phyloP scores from a whole-genome alignment of 345 rosid species.

The Eutrema japonicum region DNA sequence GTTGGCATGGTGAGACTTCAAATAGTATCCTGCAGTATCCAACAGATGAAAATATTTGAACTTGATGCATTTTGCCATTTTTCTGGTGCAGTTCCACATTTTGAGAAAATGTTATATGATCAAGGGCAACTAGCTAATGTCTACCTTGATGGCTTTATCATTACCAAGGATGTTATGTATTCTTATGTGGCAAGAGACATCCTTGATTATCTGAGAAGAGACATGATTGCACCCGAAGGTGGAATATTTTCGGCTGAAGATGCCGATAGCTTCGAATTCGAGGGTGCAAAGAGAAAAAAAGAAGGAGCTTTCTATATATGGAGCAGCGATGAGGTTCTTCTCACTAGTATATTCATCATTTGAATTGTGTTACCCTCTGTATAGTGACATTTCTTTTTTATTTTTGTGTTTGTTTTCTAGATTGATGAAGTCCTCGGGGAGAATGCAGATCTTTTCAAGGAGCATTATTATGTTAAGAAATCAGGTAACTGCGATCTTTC shows the following conservation, averaged over 20 bases:
- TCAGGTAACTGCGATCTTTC: conserved; percentile 91
- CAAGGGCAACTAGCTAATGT: conserved; percentile 86
- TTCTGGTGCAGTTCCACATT: conserved; percentile 85
- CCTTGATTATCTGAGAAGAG: conserved; percentile 90
- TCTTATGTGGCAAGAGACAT: conserved; percentile 67
- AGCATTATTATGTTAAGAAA: conserved; percentile 76
- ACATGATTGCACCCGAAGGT: conserved; percentile 83
- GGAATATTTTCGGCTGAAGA: conserved; percentile 94
- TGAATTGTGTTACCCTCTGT: neutral
- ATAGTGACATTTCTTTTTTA: neutral
- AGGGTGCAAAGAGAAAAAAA: conserved; percentile 63
- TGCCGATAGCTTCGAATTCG: conserved; percentile 80
- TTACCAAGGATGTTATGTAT: conserved; percentile 67
- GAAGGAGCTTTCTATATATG: conserved; percentile 92
- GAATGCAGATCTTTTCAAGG: conserved; percentile 73
- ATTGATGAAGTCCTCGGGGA: conserved; percentile 78
- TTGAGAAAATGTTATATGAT: conserved; percentile 96
- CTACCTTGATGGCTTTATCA: conserved; percentile 77
- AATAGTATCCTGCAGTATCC: neutral
- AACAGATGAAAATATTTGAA: conserved; percentile 7
- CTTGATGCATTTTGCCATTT: neutral
- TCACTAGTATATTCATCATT: conserved; percentile 9
- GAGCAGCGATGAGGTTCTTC: conserved; percentile 76
- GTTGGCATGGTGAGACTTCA: conserved; percentile 83
- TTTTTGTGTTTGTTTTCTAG: conserved; percentile 44